Evolutionary conservation across 768 basidiomycete species (phyloP), one percentile per base, ranked within the genome.

Genomic region (Amanita fuliginea): DNA sequence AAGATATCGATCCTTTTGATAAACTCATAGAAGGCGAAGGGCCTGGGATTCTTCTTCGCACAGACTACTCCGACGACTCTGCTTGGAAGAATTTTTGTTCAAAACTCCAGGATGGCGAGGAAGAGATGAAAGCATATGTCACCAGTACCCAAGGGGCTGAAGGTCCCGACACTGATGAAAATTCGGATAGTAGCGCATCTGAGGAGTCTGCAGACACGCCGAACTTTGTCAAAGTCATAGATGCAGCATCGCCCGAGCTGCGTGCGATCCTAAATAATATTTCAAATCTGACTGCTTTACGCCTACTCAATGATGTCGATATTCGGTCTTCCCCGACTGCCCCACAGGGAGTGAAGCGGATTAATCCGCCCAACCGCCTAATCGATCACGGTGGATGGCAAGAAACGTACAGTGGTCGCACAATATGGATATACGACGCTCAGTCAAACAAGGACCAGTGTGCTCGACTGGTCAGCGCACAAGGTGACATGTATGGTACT

Each of bases 381-480:
- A 71, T 82, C 28, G 83, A 84, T 59, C 64, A 68, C 44, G 67
- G 67, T 22, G 80, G 82, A 2, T 79, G 77, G 75, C 86, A 88
- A 63, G 87, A 89, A 61, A 69, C 79, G 13, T 90, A 89, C 58
- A 58, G 60, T 3, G 86, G 87, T 9, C 74, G 76, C 56, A 74
- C 70, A 28, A 55, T 89, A 19, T 89, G 87, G 87, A 73, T 89
- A 46, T 90, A 87, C 58, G 86, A 89, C 57, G 56, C 68, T 6
- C 66, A 63, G 55, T 86, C 85, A 8, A 84, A 85, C 57, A 48
- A 46, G 11, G 86, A 89, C 62, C 75, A 75, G 53, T 84, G 78
- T 53, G 80, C 74, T 46, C 73, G 85, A 42, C 67, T 84, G n/a
- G 76, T 90, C 8, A 77, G 72, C 57, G 76, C 74, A 54, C 58